phyloP scores from a whole-genome alignment of 2,329 filamentous ascomycete genomes.

The Corniculantispora saksenae region DNA sequence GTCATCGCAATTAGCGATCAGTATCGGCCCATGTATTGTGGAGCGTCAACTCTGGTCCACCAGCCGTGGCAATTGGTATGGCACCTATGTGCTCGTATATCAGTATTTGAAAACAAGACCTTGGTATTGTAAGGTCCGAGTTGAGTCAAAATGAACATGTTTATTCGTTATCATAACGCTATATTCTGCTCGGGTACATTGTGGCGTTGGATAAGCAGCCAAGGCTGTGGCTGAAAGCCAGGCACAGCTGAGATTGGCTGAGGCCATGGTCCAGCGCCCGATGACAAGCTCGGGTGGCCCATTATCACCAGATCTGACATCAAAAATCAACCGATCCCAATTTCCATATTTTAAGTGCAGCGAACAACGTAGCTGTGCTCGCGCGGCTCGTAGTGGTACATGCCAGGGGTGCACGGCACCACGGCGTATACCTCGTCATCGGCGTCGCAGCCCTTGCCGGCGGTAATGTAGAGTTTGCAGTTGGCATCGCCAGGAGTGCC shows the following conservation, averaged over 20 bases:
- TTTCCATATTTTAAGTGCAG: background rate
- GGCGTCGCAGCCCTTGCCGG: slow-evolving; percentile 9
- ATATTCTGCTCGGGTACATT: background rate
- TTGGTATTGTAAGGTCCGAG: background rate
- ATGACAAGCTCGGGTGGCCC: background rate
- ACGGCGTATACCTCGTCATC: slow-evolving; percentile 1
- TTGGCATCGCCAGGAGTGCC: slow-evolving; percentile 8
- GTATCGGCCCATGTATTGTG: background rate
- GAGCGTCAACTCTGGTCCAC: background rate
- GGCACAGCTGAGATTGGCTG: background rate
- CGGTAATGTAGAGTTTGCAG: slow-evolving; percentile 1
- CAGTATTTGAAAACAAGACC: too few species aligned
- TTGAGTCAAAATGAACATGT: background rate
- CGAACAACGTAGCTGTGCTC: slow-evolving; percentile 8
- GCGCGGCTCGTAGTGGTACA: slow-evolving; percentile 5
- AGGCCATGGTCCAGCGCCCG: background rate
- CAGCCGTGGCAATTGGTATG: background rate
- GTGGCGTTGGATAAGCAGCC: background rate
- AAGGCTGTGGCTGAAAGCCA: background rate
- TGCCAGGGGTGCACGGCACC: slow-evolving; percentile 5
- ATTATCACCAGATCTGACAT: background rate
- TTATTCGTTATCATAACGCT: background rate
- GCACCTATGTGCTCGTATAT: too few species aligned
- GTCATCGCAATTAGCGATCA: background rate
- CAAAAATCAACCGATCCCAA: background rate